A percentile compares a stretch with the other conserved stretches of the same genome.
phyloP scores from a whole-genome alignment of 129 eudicot species.

The Centrapalus pauciflorus region DNA sequence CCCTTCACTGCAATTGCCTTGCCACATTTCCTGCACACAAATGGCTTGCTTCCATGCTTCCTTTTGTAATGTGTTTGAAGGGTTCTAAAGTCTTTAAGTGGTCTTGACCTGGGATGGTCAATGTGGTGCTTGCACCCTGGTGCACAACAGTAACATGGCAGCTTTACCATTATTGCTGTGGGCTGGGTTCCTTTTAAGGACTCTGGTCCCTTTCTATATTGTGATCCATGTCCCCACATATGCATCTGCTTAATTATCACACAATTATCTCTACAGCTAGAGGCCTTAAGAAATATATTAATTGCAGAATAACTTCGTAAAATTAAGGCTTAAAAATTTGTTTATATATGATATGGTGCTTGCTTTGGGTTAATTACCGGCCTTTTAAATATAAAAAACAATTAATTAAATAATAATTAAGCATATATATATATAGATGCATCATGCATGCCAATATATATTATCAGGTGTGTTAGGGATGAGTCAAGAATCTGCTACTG shows the following conservation, averaged over 20 bases:
- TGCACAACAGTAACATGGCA: conserved; percentile 75
- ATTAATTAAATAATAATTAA: too few relatives aligned
- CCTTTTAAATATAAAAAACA: background rate
- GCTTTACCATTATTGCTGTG: conserved; percentile 50
- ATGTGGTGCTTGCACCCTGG: conserved; percentile 63
- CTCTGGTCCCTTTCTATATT: conserved; percentile 70
- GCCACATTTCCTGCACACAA: conserved; percentile 58
- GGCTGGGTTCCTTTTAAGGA: conserved; percentile 65
- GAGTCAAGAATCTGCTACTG: conserved; percentile 25
- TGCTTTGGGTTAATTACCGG: background rate
- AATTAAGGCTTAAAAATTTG: background rate
- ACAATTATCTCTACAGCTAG: background rate
- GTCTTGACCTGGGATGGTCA: conserved; percentile 56
- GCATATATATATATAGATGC: background rate
- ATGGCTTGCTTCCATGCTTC: conserved; percentile 61
- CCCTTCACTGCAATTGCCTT: conserved; percentile 68
- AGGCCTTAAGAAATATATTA: conserved; percentile 5
- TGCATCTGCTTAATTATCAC: conserved; percentile 51
- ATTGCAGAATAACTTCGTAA: background rate
- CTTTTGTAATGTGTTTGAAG: conserved; percentile 83
- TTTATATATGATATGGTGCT: background rate
- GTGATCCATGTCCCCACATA: conserved; percentile 95
- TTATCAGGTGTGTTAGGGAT: background rate
- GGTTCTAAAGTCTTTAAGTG: conserved; percentile 76
- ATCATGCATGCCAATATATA: too few relatives aligned